These are phyloP conservation scores for Glebionis coronaria DNA, from an alignment of 129 eudicot species.

Conservation along the genomic window DNA sequence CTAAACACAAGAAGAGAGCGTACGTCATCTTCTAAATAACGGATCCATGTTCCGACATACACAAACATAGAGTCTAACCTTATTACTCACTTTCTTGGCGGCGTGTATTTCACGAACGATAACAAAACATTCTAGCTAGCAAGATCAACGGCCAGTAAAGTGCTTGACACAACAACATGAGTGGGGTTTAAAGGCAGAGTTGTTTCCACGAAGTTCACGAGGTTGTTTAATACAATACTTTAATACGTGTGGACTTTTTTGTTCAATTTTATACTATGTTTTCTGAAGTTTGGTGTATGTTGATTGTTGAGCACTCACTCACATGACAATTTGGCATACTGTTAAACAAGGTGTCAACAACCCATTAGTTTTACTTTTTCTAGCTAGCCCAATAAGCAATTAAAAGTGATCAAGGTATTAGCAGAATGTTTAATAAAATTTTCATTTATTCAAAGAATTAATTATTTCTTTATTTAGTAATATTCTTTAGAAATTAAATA, in stretches of 20 bases:
- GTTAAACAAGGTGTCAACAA: too few species aligned
- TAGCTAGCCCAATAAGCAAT: too few species aligned
- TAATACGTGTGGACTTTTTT: constrained; percentile 16
- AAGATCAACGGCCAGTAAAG: neutral
- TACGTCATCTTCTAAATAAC: constrained; percentile 10
- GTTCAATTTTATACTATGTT: neutral
- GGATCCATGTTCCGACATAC: constrained; percentile 19
- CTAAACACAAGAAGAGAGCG: constrained; percentile 10
- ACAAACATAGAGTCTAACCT: neutral
- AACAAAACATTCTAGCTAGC: neutral
- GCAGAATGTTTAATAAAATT: too few species aligned
- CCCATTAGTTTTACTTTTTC: too few species aligned
- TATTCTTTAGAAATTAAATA: too few species aligned
- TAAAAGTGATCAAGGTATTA: too few species aligned
- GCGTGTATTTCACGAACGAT: constrained; percentile 9
- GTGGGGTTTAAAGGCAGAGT: neutral
- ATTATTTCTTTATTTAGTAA: too few species aligned
- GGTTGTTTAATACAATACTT: constrained; percentile 7
- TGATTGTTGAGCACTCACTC: too few species aligned
- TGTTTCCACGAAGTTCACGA: constrained; percentile 12
- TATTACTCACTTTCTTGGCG: neutral
- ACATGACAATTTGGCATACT: neutral
- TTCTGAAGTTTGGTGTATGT: neutral
- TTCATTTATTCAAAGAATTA: too few species aligned
- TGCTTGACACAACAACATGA: neutral